Percentiles rank a stretch among this genome's conserved stretches.
Evolutionary conservation across 2,329 filamentous ascomycete species (phyloP).

Genomic region (Pseudovirgaria hyperparasitica): DNA sequence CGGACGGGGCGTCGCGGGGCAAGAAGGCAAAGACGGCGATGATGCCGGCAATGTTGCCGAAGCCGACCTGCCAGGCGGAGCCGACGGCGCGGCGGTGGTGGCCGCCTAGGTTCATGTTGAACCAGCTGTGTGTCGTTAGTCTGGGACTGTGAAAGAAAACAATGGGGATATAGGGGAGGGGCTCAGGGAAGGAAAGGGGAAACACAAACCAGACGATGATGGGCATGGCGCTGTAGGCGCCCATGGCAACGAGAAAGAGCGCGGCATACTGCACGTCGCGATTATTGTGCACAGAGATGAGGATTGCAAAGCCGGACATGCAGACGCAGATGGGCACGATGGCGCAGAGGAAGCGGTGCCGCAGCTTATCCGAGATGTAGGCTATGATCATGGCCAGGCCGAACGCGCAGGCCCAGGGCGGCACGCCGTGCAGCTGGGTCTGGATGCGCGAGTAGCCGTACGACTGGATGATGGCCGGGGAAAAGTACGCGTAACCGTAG

Average conservation of each 20-base stretch:
- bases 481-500: constrained; percentile 35
- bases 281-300: constrained; percentile 60
- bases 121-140: constrained; percentile 37
- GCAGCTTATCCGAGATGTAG: constrained; percentile 53
- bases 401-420: constrained; percentile 61
- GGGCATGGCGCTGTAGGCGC: constrained; percentile 79
- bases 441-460: constrained; percentile 41
- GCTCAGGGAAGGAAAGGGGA: not conserved
- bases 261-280: constrained; percentile 58
- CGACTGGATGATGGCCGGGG: constrained; percentile 32
- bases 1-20: constrained; percentile 47
- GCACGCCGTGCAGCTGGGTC: constrained; percentile 42
- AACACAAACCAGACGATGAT: constrained; percentile 40
- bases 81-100: constrained; percentile 38
- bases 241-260: constrained; percentile 70
- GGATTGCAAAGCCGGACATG: constrained; percentile 63
- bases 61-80: constrained; percentile 36
- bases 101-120: constrained; percentile 41
- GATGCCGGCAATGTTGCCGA: constrained; percentile 39
- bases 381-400: constrained; percentile 67
- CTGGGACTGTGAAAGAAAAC: not conserved
- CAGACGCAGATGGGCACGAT: constrained; percentile 54
- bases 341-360: constrained; percentile 64
- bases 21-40: constrained; percentile 40
- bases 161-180: not conserved